Percentiles rank a stretch among this genome's conserved stretches.
Conservation (phyloP, 805 yeast genomes). For the Blastobotrys muscicola region DNA sequence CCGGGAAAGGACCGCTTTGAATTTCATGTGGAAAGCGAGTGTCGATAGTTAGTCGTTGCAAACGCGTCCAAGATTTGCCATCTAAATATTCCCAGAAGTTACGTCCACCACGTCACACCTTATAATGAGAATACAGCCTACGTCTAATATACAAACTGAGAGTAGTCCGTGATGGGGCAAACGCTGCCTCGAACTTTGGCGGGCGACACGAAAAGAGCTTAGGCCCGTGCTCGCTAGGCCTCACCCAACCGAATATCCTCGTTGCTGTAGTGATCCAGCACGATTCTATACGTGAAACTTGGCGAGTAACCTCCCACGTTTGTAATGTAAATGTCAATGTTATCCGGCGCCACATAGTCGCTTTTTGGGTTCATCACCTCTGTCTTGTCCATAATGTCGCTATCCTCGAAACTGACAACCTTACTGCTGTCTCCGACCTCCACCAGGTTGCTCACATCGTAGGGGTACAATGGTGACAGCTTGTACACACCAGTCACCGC, state of each 20-base stretch:
- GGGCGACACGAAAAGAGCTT: too few relatives aligned
- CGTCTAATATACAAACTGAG: too few relatives aligned
- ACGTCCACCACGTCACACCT: background rate
- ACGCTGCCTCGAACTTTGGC: too few relatives aligned
- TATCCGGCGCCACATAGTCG: slow-evolving; percentile 90
- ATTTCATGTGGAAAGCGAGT: slow-evolving; percentile 7
- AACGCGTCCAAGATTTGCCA: background rate
- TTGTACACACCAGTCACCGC: slow-evolving; percentile 92
- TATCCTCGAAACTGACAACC: slow-evolving; percentile 68
- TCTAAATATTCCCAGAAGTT: background rate
- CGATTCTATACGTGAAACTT: slow-evolving; percentile 88
- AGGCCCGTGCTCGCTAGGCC: background rate
- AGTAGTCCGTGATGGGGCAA: too few relatives aligned
- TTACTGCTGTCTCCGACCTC: slow-evolving; percentile 93
- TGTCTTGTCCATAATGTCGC: slow-evolving; percentile 57
- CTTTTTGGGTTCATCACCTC: slow-evolving; percentile 80
- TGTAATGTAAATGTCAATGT: slow-evolving; percentile 87
- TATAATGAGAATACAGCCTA: too few relatives aligned
- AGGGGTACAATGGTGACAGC: slow-evolving; percentile 86
- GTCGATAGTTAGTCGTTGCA: background rate
- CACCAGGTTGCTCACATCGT: slow-evolving; percentile 69
- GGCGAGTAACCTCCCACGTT: slow-evolving; percentile 97
- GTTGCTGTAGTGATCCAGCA: slow-evolving; percentile 83
- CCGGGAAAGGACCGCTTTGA: slow-evolving; percentile 8
- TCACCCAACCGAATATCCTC: slow-evolving; percentile 41